phyloP scores from a whole-genome alignment of 805 yeast species.

The Zygotorulaspora danielsina region DNA sequence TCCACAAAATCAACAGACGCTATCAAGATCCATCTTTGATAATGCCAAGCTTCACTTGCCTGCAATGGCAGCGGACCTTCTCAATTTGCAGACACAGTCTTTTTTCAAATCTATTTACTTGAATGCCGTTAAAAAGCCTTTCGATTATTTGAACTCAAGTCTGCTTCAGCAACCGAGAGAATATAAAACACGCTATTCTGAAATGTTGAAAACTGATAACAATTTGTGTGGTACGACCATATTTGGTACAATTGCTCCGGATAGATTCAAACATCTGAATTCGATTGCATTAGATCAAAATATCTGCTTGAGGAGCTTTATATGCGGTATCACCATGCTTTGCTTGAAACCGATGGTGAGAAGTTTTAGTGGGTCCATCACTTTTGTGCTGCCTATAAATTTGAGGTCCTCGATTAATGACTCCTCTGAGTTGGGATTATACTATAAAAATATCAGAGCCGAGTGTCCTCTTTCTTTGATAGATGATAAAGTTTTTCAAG shows the following conservation, averaged over 20 bases:
- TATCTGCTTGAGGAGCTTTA: conserved; percentile 25
- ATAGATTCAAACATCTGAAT: conserved; percentile 17
- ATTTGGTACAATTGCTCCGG: conserved; percentile 23
- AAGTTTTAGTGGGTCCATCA: conserved; percentile 18
- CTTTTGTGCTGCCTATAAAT: conserved; percentile 26
- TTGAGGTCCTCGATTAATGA: conserved; percentile 19
- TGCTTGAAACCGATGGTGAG: conserved; percentile 26
- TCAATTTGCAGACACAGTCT: conserved; percentile 29
- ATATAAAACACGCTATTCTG: conserved; percentile 12
- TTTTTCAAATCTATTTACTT: conserved; percentile 26
- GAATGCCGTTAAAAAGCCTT: conserved; percentile 26
- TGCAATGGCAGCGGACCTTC: conserved; percentile 23
- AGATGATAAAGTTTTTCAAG: conserved; percentile 18
- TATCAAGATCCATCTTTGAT: conserved; percentile 29
- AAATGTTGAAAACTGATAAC: conserved; percentile 13
- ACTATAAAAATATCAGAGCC: conserved; percentile 26
- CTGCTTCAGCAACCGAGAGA: conserved; percentile 10
- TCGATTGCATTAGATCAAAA: conserved; percentile 18
- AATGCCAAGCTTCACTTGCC: conserved; percentile 27
- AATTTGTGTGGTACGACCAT: conserved; percentile 30
- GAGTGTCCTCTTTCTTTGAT: conserved; percentile 27
- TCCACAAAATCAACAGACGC: conserved; percentile 1
- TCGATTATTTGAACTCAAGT: conserved; percentile 18
- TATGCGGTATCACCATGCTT: conserved; percentile 29
- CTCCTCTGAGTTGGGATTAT: conserved; percentile 21